Conservation (phyloP, 169 alveolate species). For the Miamiensis avidus region DNA sequence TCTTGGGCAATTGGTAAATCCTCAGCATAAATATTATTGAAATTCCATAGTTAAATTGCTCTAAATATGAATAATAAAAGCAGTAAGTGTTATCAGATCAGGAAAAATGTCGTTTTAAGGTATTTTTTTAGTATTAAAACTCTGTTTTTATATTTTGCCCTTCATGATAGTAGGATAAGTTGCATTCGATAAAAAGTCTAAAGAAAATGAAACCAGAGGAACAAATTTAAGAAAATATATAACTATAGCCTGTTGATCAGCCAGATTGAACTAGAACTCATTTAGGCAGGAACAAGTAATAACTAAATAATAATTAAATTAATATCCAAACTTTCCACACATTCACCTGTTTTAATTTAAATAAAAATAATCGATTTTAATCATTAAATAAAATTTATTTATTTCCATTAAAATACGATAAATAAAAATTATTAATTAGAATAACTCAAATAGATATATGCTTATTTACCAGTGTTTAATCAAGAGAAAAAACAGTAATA, state of each 20-base stretch:
- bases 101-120: background rate
- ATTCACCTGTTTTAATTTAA: background rate
- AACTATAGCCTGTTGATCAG: background rate
- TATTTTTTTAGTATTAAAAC: too few relatives aligned
- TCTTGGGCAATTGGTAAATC: background rate
- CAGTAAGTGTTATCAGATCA: background rate
- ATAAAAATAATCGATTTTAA: too few relatives aligned
- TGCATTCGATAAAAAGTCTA: background rate
- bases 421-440: too few relatives aligned
- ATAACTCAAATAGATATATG: too few relatives aligned
- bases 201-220: background rate
- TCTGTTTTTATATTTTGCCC: background rate
- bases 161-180: background rate
- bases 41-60: too few relatives aligned
- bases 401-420: too few relatives aligned
- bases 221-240: background rate
- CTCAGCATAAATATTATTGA: background rate
- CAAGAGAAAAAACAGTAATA: background rate
- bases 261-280: too few relatives aligned
- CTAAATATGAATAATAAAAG: background rate
- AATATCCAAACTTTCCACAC: background rate
- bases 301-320: background rate
- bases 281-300: background rate
- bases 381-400: too few relatives aligned
- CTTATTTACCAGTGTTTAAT: background rate